Evolutionary conservation across 179 eudicot genomes (phyloP), one percentile per base, ranked within the genome.

Genomic region (Corrigiola litoralis): DNA sequence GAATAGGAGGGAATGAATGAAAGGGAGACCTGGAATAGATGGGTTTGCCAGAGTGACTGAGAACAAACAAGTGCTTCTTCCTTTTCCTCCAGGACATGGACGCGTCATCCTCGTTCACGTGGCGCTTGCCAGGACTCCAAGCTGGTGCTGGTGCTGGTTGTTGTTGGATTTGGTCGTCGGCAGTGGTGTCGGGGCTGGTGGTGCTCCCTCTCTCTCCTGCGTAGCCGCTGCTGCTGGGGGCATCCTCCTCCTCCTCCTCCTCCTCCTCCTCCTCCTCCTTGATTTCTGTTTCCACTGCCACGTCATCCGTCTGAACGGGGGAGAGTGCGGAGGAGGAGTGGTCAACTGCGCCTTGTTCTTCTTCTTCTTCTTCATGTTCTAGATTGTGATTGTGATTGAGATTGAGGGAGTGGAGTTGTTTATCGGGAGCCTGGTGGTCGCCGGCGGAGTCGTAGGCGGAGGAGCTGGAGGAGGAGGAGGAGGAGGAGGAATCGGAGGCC

Each of bases 31-130:
- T 92, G 45, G 98, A 90, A 73, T 92, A 92, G 63, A 92, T 92
- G 2, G 98, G 98, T 73, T 92, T 92, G 12, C 98, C 98, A 20
- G 97, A 90, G 79, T 92, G 65, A 72, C 98, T 92, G 75, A 92
- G 77, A 44, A 90, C 77, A 66, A 92, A 79, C 67, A 78, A 87
- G 75, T 92, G 98, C 45, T 92, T 92, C 75, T 86, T 92, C 70
- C 98, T 81, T 75, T 84, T 85, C 90, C 98, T 90, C 98, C 98
- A 92, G 8, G 97, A 87, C 32, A 84, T 40, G 48, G 97, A 87
- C 59, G 87, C 85, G 67, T 92, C 98, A 73, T 92, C 98, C 96
- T 92, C 98, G 68, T 90, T 70, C 10, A 55, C 65, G 33, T 92
- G 90, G 21, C 92, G 83, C 74, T 90, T 90, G 27, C 90, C 95